phyloP scores from a whole-genome alignment of 2,329 filamentous ascomycete genomes.

The Aspergillus intermedius region DNA sequence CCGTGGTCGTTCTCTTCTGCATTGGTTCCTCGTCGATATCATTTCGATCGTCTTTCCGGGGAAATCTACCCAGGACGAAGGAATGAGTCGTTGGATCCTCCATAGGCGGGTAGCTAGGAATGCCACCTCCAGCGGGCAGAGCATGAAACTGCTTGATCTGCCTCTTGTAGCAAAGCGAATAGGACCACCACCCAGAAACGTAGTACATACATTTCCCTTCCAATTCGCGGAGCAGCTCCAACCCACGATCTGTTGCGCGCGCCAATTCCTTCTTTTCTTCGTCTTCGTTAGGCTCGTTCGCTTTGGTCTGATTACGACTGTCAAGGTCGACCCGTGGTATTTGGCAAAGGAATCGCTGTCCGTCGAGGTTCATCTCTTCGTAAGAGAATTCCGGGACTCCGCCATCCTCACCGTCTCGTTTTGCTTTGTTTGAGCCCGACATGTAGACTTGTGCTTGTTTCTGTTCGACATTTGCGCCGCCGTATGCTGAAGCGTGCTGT shows the following conservation, averaged over 20 bases:
- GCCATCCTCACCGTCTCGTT: slow-evolving; percentile 36
- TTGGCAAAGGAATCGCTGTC: slow-evolving; percentile 72
- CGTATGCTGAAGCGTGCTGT: slow-evolving; percentile 13
- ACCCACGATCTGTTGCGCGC: slow-evolving; percentile 68
- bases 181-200: slow-evolving; percentile 89
- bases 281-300: slow-evolving; percentile 50
- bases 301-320: slow-evolving; percentile 59
- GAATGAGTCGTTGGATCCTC: slow-evolving; percentile 70
- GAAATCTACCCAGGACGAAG: slow-evolving; percentile 66
- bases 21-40: slow-evolving; percentile 19
- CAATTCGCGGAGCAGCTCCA: slow-evolving; percentile 72
- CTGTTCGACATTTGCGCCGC: slow-evolving; percentile 10
- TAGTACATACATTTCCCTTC: slow-evolving; percentile 77
- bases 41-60: slow-evolving; percentile 29
- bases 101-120: slow-evolving; percentile 62
- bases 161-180: slow-evolving; percentile 85
- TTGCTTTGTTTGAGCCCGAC: slow-evolving; percentile 38
- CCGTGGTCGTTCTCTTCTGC: slow-evolving; percentile 26
- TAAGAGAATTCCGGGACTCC: slow-evolving; percentile 40
- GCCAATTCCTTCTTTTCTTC: slow-evolving; percentile 75
- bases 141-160: slow-evolving; percentile 89
- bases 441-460: slow-evolving; percentile 22
- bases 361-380: slow-evolving; percentile 66
- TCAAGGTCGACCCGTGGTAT: slow-evolving; percentile 64
- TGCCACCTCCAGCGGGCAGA: slow-evolving; percentile 61